Conservation (phyloP, 2,329 filamentous ascomycete species). For the Xylaria polymorpha region DNA sequence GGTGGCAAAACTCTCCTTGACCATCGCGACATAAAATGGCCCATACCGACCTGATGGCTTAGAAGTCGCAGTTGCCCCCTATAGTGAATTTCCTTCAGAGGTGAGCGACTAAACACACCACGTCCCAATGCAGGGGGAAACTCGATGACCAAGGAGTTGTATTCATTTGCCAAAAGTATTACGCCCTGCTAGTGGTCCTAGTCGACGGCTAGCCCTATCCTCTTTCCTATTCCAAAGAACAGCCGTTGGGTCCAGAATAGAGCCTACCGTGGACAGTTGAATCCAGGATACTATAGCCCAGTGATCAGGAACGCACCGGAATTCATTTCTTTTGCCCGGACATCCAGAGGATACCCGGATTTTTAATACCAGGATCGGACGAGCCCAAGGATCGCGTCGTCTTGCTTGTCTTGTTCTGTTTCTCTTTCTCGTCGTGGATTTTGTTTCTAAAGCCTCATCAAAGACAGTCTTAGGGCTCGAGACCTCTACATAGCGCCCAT, state of each 20-base stretch:
- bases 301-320: slow-evolving; percentile 37
- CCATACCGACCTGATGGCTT: slow-evolving; percentile 25
- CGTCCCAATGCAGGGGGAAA: slow-evolving; percentile 25
- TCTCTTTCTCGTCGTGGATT: slow-evolving; percentile 28
- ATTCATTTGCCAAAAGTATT: slow-evolving; percentile 34
- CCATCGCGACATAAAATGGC: slow-evolving; percentile 38
- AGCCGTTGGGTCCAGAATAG: slow-evolving; percentile 34
- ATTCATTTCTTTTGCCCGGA: slow-evolving; percentile 32
- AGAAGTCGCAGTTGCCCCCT: slow-evolving; percentile 7
- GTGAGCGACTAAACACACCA: slow-evolving; percentile 37
- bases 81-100: slow-evolving; percentile 33
- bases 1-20: slow-evolving; percentile 34
- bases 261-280: slow-evolving; percentile 35
- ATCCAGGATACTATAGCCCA: slow-evolving; percentile 32
- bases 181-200: slow-evolving; percentile 35
- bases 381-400: slow-evolving; percentile 30
- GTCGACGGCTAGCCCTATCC: slow-evolving; percentile 35
- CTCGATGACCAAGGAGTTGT: slow-evolving; percentile 29
- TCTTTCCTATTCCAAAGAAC: slow-evolving; percentile 29
- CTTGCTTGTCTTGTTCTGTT: slow-evolving; percentile 31
- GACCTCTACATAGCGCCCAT: slow-evolving; percentile 59
- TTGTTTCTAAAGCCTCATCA: slow-evolving; percentile 16
- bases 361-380: slow-evolving; percentile 26
- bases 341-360: slow-evolving; percentile 29
- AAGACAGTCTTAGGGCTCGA: slow-evolving; percentile 52